Conservation (phyloP, 345 rosid species). For the Dimocarpus longan region DNA sequence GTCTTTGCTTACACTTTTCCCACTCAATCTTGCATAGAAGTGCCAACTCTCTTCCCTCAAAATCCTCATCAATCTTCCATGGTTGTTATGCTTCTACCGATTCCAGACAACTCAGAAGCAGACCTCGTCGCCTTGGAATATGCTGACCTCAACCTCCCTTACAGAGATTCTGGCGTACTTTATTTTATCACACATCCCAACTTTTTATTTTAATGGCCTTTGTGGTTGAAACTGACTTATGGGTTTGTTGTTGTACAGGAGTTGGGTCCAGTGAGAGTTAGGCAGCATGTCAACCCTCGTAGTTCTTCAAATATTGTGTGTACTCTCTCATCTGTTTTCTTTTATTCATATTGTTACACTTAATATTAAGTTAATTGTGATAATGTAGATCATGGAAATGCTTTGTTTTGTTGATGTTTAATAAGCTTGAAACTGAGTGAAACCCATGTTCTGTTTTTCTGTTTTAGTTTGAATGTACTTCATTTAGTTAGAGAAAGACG, state of each 20-base stretch:
- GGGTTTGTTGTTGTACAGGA: slow-evolving; percentile 49
- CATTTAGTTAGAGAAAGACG: not conserved
- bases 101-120: slow-evolving; percentile 44
- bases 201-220: not conserved
- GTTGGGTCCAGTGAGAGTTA: slow-evolving; percentile 72
- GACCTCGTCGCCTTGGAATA: slow-evolving; percentile 77
- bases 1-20: not conserved
- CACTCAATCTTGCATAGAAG: not conserved
- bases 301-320: slow-evolving; percentile 78
- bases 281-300: slow-evolving; percentile 96
- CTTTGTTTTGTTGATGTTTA: not conserved
- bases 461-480: slow-evolving; percentile 5
- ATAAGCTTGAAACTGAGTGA: not conserved
- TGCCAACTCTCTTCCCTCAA: not conserved
- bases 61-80: slow-evolving; percentile 11
- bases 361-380: too few species aligned
- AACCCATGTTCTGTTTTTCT: not conserved
- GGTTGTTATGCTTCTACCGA: slow-evolving; percentile 23
- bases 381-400: not conserved
- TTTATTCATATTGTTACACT: not conserved
- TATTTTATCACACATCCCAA: not conserved
- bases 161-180: slow-evolving; percentile 60
- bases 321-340: not conserved
- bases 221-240: not conserved
- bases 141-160: slow-evolving; percentile 71